phyloP scores from a whole-genome alignment of 1,284 basidiomycete genomes.

The Taiwanofungus camphoratus region DNA sequence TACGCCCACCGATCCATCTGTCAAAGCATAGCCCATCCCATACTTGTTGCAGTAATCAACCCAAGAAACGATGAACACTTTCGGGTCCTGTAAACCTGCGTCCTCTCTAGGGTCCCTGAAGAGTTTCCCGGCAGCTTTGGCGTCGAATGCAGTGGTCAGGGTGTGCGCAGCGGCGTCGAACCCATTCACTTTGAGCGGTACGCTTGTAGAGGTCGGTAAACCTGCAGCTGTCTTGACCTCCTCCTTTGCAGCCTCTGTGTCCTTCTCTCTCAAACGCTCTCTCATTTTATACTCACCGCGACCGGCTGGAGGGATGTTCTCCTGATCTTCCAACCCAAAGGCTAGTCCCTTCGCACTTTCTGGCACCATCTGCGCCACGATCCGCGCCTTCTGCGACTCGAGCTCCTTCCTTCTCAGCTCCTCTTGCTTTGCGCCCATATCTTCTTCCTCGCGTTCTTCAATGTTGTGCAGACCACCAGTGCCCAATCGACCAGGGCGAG shows the following conservation, averaged over 20 bases:
- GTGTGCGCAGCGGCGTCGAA: constrained; percentile 67
- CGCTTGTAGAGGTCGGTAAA: constrained; percentile 8
- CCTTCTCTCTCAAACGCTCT: constrained; percentile 19
- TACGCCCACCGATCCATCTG: constrained; percentile 91
- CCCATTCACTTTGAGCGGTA: constrained; percentile 39
- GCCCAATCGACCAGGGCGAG: constrained; percentile 24
- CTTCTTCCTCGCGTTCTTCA: constrained; percentile 38
- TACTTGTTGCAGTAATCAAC: constrained; percentile 99
- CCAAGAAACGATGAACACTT: constrained; percentile 94
- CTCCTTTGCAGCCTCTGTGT: constrained; percentile 19
- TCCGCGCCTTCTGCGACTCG: constrained; percentile 82
- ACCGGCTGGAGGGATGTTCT: constrained; percentile 31
- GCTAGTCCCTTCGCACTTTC: constrained; percentile 20
- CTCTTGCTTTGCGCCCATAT: constrained; percentile 29
- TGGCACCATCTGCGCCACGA: constrained; percentile 88
- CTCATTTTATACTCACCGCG: constrained; percentile 20
- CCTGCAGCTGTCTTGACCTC: constrained; percentile 1
- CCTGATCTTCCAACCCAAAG: constrained; percentile 35
- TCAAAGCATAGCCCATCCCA: constrained; percentile 96
- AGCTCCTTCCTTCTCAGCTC: constrained; percentile 63
- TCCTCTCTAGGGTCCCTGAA: constrained; percentile 62
- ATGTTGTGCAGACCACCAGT: constrained; percentile 40
- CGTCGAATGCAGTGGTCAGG: constrained; percentile 65
- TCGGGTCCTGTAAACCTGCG: constrained; percentile 53
- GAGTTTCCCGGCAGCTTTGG: constrained; percentile 48